Base-by-base conservation (phyloP, 1,139 yeast genomes). In the Sugiyamaella castrensis region DNA sequence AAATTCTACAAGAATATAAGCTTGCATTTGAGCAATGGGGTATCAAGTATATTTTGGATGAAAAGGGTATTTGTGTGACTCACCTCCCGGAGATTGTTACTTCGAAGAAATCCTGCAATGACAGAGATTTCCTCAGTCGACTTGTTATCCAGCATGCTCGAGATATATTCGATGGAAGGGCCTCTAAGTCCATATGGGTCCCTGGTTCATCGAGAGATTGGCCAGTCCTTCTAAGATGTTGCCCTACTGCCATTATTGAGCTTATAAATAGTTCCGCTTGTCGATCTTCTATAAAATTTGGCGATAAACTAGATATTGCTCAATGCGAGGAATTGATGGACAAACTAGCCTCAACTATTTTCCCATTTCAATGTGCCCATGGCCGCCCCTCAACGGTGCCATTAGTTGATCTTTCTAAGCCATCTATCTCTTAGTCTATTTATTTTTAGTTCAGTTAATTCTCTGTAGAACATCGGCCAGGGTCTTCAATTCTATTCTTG, bases 331-430 rank as follows among this genome's bases (percentile, higher is more conserved):
- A 58, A 0, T 57, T 86, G 40, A 58, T 87, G 0, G 40, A 49
- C 0, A 54, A 67, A 1, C 69, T 87, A 26, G 58, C 71, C 0
- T 37, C 51, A 2, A 87, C 95, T 59, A 60, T 67, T 13, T 65
- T 75, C 12, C 95, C 96, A 0, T 84, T 86, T 56, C 82, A 78
- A 50, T 88, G 96, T 71, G 96, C 96, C 0, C 96, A 88, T 65
- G 96, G 96, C 0, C 66, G 96, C 46, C 95, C 95, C 0, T 77
- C 91, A 0, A 66, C 84, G 11, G 76, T 81, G 0, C 91, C 94
- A 0, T 49, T 84, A 8, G 74, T 70, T 19, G 24, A 19, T 19
- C 24, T 19, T 19, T 19, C 24, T 5, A 5, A 19, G 24, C 24
- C 24, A 19, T 19, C 24, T 4, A 4, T 19, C 24, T 19, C 24